phyloP scores from a whole-genome alignment of 768 basidiomycete genomes.

The Collybia nuda region DNA sequence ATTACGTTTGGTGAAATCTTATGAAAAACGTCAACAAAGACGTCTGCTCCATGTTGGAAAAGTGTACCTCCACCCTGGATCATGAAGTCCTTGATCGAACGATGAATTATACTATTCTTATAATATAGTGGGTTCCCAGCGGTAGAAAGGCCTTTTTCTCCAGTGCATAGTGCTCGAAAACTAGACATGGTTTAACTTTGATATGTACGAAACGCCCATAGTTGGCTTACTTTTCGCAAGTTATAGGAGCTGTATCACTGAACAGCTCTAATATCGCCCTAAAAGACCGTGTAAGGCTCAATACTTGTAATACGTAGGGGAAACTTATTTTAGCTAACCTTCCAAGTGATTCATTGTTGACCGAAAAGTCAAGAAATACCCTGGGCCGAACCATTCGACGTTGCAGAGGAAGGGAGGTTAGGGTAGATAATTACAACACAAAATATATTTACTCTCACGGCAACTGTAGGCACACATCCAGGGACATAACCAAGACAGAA shows the following conservation, averaged over 20 bases:
- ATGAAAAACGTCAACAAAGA: neutral
- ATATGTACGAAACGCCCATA: neutral
- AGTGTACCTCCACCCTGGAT: constrained; percentile 73
- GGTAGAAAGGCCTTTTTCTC: constrained; percentile 74
- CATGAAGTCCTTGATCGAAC: constrained; percentile 80
- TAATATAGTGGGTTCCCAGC: constrained; percentile 77
- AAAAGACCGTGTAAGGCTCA: constrained; percentile 4
- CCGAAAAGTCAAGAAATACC: constrained; percentile 67
- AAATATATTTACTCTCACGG: constrained; percentile 14
- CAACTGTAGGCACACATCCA: neutral
- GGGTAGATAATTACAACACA: constrained; percentile 2
- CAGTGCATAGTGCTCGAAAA: constrained; percentile 85
- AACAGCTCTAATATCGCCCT: constrained; percentile 79
- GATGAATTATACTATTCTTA: constrained; percentile 76
- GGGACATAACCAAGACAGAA: neutral
- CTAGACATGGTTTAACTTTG: constrained; percentile 35
- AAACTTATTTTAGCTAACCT: constrained; percentile 47
- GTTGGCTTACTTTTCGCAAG: constrained; percentile 69
- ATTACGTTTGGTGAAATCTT: constrained; percentile 78
- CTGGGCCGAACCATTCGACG: constrained; percentile 53
- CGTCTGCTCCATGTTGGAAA: neutral
- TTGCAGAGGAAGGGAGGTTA: constrained; percentile 4
- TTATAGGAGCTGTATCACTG: constrained; percentile 70
- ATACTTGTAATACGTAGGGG: constrained; percentile 1
- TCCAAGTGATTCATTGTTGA: constrained; percentile 50